Percentiles rank a stretch among this genome's conserved stretches.
These are phyloP conservation scores for Erodium maritimum DNA, from an alignment of 345 rosid genomes.

Conservation along the genomic window DNA sequence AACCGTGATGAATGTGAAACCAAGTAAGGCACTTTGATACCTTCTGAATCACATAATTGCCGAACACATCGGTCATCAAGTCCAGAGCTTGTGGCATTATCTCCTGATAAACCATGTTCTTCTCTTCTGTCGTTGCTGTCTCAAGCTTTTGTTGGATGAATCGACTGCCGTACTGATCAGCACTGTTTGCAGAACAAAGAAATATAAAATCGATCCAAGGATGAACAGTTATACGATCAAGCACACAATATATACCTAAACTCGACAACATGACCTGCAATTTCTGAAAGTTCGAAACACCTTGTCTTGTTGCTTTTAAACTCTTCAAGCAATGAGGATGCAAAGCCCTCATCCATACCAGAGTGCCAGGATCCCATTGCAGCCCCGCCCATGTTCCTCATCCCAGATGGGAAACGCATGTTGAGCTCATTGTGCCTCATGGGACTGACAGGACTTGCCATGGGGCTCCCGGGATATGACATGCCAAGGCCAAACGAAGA, in stretches of 20 bases:
- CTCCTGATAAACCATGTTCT: conserved; percentile 75
- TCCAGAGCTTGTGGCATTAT: conserved; percentile 77
- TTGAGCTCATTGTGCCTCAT: conserved; percentile 36
- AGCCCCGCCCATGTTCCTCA: conserved; percentile 37
- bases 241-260: conserved; percentile 34
- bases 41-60: conserved; percentile 94
- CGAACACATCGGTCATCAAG: conserved; percentile 91
- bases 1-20: no score
- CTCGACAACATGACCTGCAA: conserved; percentile 63
- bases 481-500: conserved; percentile 37
- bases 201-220: not conserved
- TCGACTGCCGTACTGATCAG: conserved; percentile 96
- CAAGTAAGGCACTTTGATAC: conserved; percentile 20
- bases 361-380: conserved; percentile 46
- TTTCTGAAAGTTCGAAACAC: conserved; percentile 62
- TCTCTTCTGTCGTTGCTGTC: conserved; percentile 78
- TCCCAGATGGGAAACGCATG: conserved; percentile 36
- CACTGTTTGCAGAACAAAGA: conserved; percentile 25
- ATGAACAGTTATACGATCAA: no score
- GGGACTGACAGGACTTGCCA: conserved; percentile 16
- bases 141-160: conserved; percentile 96
- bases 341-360: conserved; percentile 40
- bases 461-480: conserved; percentile 35
- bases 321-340: conserved; percentile 53
- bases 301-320: conserved; percentile 58